Evolutionary conservation across 768 basidiomycete species (phyloP).

Genomic region (Podaxis carcinomalis): DNA sequence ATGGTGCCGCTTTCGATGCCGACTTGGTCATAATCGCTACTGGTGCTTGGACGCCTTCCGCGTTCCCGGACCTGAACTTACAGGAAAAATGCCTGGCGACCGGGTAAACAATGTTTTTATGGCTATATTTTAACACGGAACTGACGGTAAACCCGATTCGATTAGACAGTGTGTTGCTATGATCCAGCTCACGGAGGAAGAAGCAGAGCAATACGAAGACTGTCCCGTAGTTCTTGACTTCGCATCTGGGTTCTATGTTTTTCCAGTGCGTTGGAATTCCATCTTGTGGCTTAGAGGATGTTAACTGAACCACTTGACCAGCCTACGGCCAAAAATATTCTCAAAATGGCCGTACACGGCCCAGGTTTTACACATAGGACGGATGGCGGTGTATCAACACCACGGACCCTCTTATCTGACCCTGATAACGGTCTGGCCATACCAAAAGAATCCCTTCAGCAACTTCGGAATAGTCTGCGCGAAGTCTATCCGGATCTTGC

Average conservation of each 20-base stretch:
- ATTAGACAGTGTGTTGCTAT: slow-evolving; percentile 74
- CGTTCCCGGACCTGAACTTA: slow-evolving; percentile 59
- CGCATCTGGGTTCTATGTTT: slow-evolving; percentile 71
- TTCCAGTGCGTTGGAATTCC: slow-evolving; percentile 54
- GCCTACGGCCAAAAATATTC: slow-evolving; percentile 63
- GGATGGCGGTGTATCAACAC: slow-evolving; percentile 55
- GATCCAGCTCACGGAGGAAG: slow-evolving; percentile 69
- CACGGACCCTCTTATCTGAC: slow-evolving; percentile 68
- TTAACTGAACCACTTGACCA: slow-evolving; percentile 21
- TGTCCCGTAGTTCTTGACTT: slow-evolving; percentile 75
- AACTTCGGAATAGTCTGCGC: slow-evolving; percentile 48
- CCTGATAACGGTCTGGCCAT: slow-evolving; percentile 57
- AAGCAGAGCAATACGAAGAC: slow-evolving; percentile 55
- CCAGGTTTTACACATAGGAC: slow-evolving; percentile 63
- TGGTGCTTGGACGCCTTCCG: slow-evolving; percentile 83
- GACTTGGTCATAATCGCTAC: slow-evolving; percentile 66
- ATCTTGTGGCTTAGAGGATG: not conserved
- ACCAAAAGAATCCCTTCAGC: slow-evolving; percentile 48
- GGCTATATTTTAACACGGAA: not conserved
- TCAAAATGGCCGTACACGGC: slow-evolving; percentile 79
- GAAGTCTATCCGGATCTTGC: slow-evolving; percentile 75
- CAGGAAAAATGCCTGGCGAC: slow-evolving; percentile 62
- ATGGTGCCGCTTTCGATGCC: slow-evolving; percentile 52
- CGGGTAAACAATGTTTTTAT: slow-evolving; percentile 48
- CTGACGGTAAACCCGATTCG: slow-evolving; percentile 1